These are phyloP conservation scores for Pichia exigua DNA, from an alignment of 805 yeast genomes.

Conservation along the genomic window DNA sequence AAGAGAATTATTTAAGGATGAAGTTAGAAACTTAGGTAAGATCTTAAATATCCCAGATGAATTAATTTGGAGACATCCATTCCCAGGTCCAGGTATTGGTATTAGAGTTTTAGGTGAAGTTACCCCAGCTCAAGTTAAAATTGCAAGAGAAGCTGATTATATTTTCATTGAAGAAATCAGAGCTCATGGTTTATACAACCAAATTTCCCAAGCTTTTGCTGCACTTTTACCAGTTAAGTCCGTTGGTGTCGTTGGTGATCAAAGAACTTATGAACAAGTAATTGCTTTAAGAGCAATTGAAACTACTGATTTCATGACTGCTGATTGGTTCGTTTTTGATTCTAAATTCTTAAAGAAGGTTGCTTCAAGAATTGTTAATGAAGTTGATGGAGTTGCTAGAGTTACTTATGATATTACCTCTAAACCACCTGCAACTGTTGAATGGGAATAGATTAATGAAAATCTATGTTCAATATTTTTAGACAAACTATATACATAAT, in stretches of 20 bases:
- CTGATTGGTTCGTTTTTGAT: constrained; percentile 96
- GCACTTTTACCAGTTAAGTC: constrained; percentile 94
- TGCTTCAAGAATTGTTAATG: constrained; percentile 94
- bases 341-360: constrained; percentile 87
- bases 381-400: constrained; percentile 98
- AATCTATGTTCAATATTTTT: background rate
- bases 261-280: constrained; percentile 98
- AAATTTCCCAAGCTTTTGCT: constrained; percentile 97
- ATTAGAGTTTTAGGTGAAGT: constrained; percentile 97
- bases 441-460: constrained; percentile 73
- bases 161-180: constrained; percentile 95
- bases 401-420: constrained; percentile 98
- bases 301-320: constrained; percentile 98
- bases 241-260: constrained; percentile 99
- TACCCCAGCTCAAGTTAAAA: constrained; percentile 83
- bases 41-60: constrained; percentile 92
- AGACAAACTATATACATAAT: background rate
- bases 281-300: constrained; percentile 98
- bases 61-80: constrained; percentile 99
- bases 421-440: constrained; percentile 99
- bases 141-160: constrained; percentile 95
- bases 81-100: constrained; percentile 99
- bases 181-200: constrained; percentile 83
- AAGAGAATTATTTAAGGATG: constrained; percentile 97
- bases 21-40: constrained; percentile 94